Evolutionary conservation across 331 rosid species (phyloP), one percentile per base, ranked within the genome.

Genomic region (Dryas integrifolia): DNA sequence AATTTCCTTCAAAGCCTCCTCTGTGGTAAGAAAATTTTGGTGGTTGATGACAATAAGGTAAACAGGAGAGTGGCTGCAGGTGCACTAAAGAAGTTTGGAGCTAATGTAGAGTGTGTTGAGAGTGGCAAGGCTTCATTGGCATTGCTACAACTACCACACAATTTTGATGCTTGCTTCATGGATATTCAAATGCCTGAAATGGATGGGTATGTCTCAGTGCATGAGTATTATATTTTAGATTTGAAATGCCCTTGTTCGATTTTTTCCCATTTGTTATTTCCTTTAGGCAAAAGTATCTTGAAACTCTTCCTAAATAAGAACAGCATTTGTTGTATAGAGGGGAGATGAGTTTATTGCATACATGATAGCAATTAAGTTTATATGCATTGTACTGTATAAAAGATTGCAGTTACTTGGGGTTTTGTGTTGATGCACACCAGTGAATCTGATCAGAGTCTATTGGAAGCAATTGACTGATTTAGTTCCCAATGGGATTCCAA

Each of bases 171-270:
- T 21, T 95, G 99, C 82, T 95, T 95, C 88, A 95, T 95, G 99
- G 99, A 95, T 77, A 92, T 95, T 78, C 99, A 95, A 69, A 95
- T 95, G 99, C 99, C 99, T 9, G 99, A 95, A 78, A 95, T 95
- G 99, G 99, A 95, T 64, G 99, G 99, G 99, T 95, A 85, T 57
- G 92, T 67, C 39, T 60, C 4, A 1, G 18, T 41, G 55, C 38
- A 39, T 43, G 3, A 21, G 52, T 12, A 41, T 62, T 40, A 30
- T 24, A 13, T 30, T 4, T 48, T 30, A 24, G 18, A 15, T 44
- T 51, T 69, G 38, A 16, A 38, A 12, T 4, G 21, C 14, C 44
- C 40, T 18, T 59, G 13, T 44, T 18, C 48, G 1, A 44, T 44
- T 44, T 44, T 44, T 44, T 44, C 48, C 48, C 48, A 44, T 44